Evolutionary conservation across 73 alveolate species (phyloP).

Genomic region (Paramecium tetraurelia): DNA sequence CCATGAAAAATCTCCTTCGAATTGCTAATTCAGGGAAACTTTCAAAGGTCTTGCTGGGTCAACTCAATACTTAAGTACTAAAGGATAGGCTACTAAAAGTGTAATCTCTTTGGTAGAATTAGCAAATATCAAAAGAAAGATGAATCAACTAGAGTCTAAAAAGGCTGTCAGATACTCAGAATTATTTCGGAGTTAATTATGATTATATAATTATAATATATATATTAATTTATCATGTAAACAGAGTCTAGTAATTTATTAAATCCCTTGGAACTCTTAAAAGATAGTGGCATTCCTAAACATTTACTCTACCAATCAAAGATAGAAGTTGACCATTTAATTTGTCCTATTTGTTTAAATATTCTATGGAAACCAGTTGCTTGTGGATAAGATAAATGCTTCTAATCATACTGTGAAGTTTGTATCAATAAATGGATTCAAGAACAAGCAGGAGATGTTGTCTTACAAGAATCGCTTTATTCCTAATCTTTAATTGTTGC

Average conservation of each 20-base stretch:
- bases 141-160: neutral
- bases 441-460: neutral
- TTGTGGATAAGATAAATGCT: conserved; percentile 47
- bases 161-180: conserved; percentile 45
- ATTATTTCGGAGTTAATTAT: neutral
- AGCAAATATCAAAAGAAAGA: conserved; percentile 32
- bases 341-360: conserved; percentile 40
- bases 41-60: neutral
- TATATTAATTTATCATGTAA: neutral
- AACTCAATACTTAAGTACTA: neutral
- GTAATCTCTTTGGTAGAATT: conserved; percentile 10
- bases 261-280: neutral
- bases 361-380: conserved; percentile 48
- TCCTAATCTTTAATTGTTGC: conserved; percentile 29
- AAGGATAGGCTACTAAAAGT: conserved; percentile 13
- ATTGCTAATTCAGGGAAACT: neutral
- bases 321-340: conserved; percentile 44
- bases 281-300: conserved; percentile 37
- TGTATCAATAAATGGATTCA: conserved; percentile 37
- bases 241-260: neutral
- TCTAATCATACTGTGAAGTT: conserved; percentile 37
- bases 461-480: conserved; percentile 9
- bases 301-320: neutral
- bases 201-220: neutral
- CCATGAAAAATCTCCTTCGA: neutral